Conservation (phyloP, 192 early-diverging fungal species). For the Blastocladiella britannica region DNA sequence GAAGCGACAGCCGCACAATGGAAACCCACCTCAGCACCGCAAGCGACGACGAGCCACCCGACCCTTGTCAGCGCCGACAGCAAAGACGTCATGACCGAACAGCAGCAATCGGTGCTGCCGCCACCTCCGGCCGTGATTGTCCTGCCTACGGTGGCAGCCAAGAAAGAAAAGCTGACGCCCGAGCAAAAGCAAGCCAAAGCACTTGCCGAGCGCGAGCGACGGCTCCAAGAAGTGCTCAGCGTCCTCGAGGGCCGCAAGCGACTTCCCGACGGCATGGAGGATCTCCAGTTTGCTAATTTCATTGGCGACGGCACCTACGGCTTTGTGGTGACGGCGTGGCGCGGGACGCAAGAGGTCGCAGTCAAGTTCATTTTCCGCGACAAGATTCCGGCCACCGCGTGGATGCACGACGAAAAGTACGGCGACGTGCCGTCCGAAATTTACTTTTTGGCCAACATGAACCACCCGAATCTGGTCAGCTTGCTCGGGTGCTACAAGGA, state of each 20-base stretch:
- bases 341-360: conserved; percentile 11
- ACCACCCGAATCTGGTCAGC: conserved; percentile 17
- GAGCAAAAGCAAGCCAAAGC: neutral
- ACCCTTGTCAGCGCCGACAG: too few relatives aligned
- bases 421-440: conserved; percentile 24
- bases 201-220: neutral
- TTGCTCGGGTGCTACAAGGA: conserved; percentile 26
- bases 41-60: too few relatives aligned
- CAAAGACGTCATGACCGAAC: too few relatives aligned
- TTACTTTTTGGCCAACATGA: conserved; percentile 19
- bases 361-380: conserved; percentile 28
- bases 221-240: neutral
- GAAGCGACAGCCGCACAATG: too few relatives aligned
- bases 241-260: neutral
- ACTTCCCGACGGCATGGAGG: neutral
- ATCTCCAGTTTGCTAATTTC: neutral
- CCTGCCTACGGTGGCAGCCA: neutral
- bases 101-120: too few relatives aligned
- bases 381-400: conserved; percentile 12
- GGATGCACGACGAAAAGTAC: conserved; percentile 14
- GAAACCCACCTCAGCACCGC: too few relatives aligned
- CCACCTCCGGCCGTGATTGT: too few relatives aligned
- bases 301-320: conserved; percentile 28
- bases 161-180: neutral
- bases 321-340: conserved; percentile 21